phyloP scores from a whole-genome alignment of 352 stramenopile genomes.

The Plasmopara halstedii region DNA sequence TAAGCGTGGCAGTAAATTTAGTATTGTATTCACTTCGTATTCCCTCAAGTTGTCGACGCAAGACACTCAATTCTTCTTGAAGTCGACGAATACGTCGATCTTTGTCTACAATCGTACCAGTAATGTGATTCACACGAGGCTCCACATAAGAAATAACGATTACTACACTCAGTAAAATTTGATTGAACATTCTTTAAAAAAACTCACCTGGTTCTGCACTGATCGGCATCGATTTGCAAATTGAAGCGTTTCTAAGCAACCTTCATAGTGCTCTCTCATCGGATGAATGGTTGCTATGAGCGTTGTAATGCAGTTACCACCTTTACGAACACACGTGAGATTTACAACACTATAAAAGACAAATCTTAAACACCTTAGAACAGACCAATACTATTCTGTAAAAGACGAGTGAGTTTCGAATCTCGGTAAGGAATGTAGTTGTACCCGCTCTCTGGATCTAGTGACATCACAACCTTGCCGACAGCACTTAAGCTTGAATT shows the following conservation, averaged over 20 bases:
- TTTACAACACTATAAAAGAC: not conserved
- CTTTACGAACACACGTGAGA: constrained; percentile 12
- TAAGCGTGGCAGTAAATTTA: constrained; percentile 58
- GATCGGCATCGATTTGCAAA: constrained; percentile 89
- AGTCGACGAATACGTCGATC: constrained; percentile 78
- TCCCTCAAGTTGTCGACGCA: constrained; percentile 60
- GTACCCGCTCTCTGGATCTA: constrained; percentile 79
- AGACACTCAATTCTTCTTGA: constrained; percentile 55
- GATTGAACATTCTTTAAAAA: not conserved
- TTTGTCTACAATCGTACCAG: constrained; percentile 73
- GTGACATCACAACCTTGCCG: constrained; percentile 82
- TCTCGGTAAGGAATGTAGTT: constrained; percentile 86
- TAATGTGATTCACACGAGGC: constrained; percentile 82
- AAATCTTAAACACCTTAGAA: not conserved
- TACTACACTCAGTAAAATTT: not conserved
- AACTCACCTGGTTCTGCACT: constrained; percentile 76
- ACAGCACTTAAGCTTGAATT: constrained; percentile 81
- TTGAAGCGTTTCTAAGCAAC: constrained; percentile 86
- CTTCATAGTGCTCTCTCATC: constrained; percentile 86
- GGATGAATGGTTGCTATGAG: constrained; percentile 84
- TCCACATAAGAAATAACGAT: not conserved
- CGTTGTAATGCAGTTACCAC: constrained; percentile 82
- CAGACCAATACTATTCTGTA: constrained; percentile 80
- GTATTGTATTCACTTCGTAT: constrained; percentile 72
- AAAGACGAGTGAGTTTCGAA: constrained; percentile 73